Percentiles rank a stretch among this genome's conserved stretches.
These are phyloP conservation scores for Cyclotella kingstonii DNA, from an alignment of 108 stramenopile genomes.

Conservation along the genomic window DNA sequence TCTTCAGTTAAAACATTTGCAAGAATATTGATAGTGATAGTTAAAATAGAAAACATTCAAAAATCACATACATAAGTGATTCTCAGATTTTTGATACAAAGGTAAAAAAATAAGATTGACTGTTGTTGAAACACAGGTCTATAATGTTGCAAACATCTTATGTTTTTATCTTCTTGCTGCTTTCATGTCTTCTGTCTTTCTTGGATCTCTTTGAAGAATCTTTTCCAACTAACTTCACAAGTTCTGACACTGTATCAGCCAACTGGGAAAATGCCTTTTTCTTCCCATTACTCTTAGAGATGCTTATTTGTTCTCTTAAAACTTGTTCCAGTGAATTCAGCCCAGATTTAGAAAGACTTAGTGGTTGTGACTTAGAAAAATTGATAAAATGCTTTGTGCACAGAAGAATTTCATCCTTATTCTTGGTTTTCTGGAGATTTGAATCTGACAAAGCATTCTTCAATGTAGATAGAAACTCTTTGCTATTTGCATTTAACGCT, in stretches of 20 bases:
- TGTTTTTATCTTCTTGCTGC: slow-evolving; percentile 8
- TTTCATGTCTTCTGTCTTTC: slow-evolving; percentile 3
- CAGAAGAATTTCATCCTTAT: slow-evolving; percentile 35
- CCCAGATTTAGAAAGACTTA: slow-evolving; percentile 5
- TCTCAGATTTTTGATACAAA: background rate
- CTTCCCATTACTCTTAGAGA: slow-evolving; percentile 25
- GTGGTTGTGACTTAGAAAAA: slow-evolving; percentile 17
- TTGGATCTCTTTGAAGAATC: background rate
- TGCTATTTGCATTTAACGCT: slow-evolving; percentile 15
- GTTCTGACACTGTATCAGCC: slow-evolving; percentile 16
- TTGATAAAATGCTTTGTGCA: slow-evolving; percentile 23
- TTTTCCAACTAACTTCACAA: slow-evolving; percentile 1
- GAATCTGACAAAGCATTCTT: slow-evolving; percentile 15
- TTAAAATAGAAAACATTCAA: no score
- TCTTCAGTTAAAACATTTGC: no score
- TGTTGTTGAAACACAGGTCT: no score
- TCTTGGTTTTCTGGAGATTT: slow-evolving; percentile 25
- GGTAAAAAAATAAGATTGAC: background rate
- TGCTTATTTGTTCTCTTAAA: slow-evolving; percentile 2
- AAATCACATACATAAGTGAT: background rate
- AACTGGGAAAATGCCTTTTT: slow-evolving; percentile 26
- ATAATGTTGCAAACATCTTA: background rate
- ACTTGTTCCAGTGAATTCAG: slow-evolving; percentile 13
- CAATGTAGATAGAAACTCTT: slow-evolving; percentile 9
- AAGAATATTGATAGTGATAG: no score